phyloP scores from a whole-genome alignment of 352 stramenopile species.

The Labyrinthula sp. region DNA sequence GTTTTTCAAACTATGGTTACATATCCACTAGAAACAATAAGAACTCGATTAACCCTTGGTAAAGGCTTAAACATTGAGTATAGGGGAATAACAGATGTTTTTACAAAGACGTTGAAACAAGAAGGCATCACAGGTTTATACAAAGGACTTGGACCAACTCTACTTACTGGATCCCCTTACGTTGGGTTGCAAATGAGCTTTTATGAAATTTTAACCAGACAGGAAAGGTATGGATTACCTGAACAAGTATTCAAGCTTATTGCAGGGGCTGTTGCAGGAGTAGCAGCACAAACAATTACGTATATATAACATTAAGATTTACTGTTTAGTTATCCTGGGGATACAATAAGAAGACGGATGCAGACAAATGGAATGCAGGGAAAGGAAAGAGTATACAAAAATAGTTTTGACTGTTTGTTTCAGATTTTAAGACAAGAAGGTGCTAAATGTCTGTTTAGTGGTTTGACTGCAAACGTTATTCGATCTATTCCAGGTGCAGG shows the following conservation, averaged over 20 bases:
- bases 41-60: slow-evolving; percentile 50
- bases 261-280: slow-evolving; percentile 48
- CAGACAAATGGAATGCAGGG: slow-evolving; percentile 58
- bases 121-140: slow-evolving; percentile 51
- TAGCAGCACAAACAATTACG: slow-evolving; percentile 56
- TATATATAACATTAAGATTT: no score
- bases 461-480: slow-evolving; percentile 50
- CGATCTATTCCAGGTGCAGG: slow-evolving; percentile 57
- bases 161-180: slow-evolving; percentile 32
- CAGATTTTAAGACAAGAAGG: slow-evolving; percentile 45
- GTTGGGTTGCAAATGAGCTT: slow-evolving; percentile 34
- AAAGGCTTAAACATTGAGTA: slow-evolving; percentile 47
- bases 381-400: slow-evolving; percentile 42
- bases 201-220: slow-evolving; percentile 32
- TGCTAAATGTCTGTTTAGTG: slow-evolving; percentile 47
- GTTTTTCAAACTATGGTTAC: slow-evolving; percentile 57
- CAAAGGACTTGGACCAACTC: slow-evolving; percentile 32
- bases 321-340: slow-evolving; percentile 66
- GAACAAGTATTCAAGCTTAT: slow-evolving; percentile 36
- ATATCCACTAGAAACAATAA: slow-evolving; percentile 56
- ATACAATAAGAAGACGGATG: slow-evolving; percentile 53
- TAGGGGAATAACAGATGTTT: slow-evolving; percentile 47
- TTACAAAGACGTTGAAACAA: slow-evolving; percentile 41
- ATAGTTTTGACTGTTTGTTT: slow-evolving; percentile 51
- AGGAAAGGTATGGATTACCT: background rate